phyloP scores from a whole-genome alignment of 73 alveolate species.

The Tetrahymena borealis region DNA sequence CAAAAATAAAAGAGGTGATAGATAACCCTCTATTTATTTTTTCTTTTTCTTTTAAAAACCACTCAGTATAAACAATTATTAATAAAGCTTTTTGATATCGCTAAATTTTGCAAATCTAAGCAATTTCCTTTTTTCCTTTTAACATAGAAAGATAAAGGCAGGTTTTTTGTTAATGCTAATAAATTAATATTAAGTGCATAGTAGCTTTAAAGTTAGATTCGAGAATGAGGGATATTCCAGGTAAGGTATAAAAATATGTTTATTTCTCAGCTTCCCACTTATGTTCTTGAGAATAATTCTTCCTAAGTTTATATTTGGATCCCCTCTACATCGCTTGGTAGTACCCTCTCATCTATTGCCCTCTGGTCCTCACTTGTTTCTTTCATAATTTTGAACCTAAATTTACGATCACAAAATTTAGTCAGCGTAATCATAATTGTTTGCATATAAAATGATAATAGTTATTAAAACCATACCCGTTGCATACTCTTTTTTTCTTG shows the following conservation, averaged over 20 bases:
- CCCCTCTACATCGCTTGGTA: too few species aligned
- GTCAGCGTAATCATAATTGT: not conserved
- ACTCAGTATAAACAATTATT: not conserved
- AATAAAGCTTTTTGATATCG: not conserved
- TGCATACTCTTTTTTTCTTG: not conserved
- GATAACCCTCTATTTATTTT: not conserved
- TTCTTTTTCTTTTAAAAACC: not conserved
- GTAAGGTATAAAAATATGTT: too few species aligned
- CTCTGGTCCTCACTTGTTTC: too few species aligned
- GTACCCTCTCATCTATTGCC: too few species aligned
- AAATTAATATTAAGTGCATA: not conserved
- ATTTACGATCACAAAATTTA: too few species aligned
- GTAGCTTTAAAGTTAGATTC: not conserved
- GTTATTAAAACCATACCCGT: not conserved
- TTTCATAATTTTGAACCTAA: too few species aligned
- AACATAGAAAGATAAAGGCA: not conserved
- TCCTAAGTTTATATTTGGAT: too few species aligned
- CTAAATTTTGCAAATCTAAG: not conserved
- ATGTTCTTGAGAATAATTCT: too few species aligned
- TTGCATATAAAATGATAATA: not conserved
- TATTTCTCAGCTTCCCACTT: too few species aligned
- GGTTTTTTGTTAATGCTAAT: not conserved
- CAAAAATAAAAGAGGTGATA: not conserved
- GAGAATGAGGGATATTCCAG: not conserved
- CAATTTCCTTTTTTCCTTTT: not conserved